A percentile compares a stretch with the other conserved stretches of the same genome.
Evolutionary conservation across 2,329 filamentous ascomycete species (phyloP).

Genomic region (Sarocladium strictum): DNA sequence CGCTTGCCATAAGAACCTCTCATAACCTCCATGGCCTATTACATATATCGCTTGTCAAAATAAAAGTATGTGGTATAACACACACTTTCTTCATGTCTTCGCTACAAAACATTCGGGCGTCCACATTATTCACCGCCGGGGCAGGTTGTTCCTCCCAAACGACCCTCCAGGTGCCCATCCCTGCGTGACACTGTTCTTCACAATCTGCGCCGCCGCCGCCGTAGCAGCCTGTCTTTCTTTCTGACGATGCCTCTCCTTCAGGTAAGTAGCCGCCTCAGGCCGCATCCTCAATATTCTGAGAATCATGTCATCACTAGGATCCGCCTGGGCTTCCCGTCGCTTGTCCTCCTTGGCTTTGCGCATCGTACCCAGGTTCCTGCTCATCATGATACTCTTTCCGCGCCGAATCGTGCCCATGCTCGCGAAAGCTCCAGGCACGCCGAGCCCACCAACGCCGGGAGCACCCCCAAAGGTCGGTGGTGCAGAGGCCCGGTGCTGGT

Average conservation of each 20-base stretch:
- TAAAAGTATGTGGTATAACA: too few species aligned
- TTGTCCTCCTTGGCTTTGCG: constrained; percentile 93
- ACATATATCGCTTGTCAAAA: too few species aligned
- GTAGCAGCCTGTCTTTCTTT: constrained; percentile 89
- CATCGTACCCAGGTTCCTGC: constrained; percentile 92
- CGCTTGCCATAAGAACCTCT: too few species aligned
- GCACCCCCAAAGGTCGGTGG: constrained; percentile 42
- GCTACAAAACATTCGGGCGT: too few species aligned
- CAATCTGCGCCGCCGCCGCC: constrained; percentile 88
- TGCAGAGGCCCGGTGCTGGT: constrained; percentile 59
- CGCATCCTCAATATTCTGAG: constrained; percentile 90
- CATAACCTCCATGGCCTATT: too few species aligned
- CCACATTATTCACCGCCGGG: constrained; percentile 34
- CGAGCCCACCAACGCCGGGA: constrained; percentile 17
- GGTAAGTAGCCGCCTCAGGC: constrained; percentile 79
- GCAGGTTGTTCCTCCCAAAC: constrained; percentile 40
- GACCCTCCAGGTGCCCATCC: constrained; percentile 44
- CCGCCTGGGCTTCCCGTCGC: constrained; percentile 88
- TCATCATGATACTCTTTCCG: constrained; percentile 84
- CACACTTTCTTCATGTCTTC: too few species aligned
- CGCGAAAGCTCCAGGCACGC: constrained; percentile 42
- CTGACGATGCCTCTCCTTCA: constrained; percentile 85
- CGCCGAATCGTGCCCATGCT: constrained; percentile 62
- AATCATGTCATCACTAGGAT: constrained; percentile 98
- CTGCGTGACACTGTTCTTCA: constrained; percentile 75